Conservation (phyloP, 768 basidiomycete species). For the Auricularia heimuer region DNA sequence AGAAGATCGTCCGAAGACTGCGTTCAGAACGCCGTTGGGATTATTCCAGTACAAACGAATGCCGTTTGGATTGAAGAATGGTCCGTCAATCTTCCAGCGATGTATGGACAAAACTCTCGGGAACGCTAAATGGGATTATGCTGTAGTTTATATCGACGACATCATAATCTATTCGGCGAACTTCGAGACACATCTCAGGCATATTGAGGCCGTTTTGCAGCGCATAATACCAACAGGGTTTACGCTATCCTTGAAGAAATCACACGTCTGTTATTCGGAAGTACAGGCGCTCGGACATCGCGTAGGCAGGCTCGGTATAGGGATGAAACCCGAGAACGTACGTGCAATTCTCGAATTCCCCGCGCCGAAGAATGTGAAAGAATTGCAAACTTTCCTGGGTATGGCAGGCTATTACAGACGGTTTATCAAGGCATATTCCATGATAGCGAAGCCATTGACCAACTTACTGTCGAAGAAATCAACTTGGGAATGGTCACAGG, state of each 20-base stretch:
- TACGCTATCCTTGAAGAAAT: not conserved
- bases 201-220: not conserved
- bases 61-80: conserved; percentile 29
- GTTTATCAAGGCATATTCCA: not conserved
- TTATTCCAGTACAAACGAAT: conserved; percentile 32
- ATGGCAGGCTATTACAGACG: not conserved
- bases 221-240: not conserved
- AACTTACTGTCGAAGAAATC: not conserved
- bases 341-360: not conserved
- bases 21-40: conserved; percentile 31
- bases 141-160: not conserved
- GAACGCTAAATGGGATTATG: not conserved
- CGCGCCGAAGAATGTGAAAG: not conserved
- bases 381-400: not conserved
- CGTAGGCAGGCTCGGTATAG: not conserved
- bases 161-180: not conserved
- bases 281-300: not conserved
- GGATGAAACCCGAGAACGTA: not conserved
- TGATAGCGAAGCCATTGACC: not conserved
- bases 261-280: not conserved
- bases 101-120: not conserved
- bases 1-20: conserved; percentile 23
- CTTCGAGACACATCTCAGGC: not conserved
- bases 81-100: not conserved
- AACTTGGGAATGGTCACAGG: not conserved